phyloP scores from a whole-genome alignment of 179 eudicot species.

The Beta macrorhiza region DNA sequence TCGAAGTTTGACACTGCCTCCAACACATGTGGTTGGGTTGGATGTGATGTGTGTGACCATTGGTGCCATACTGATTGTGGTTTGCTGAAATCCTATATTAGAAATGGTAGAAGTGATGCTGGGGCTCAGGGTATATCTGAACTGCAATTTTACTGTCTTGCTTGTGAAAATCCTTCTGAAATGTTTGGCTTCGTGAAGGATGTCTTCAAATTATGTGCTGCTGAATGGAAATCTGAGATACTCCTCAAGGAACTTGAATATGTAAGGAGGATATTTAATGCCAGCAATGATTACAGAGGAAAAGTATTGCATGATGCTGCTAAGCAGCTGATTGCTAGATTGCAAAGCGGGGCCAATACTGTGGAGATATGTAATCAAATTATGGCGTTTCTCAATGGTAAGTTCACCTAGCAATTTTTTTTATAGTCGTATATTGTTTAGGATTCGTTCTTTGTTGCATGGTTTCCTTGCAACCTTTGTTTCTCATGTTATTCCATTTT shows the following conservation, averaged over 20 bases:
- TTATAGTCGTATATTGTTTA: neutral
- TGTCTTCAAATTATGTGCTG: constrained; percentile 76
- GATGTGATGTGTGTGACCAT: constrained; percentile 89
- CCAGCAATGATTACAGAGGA: constrained; percentile 78
- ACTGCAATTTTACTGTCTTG: constrained; percentile 94
- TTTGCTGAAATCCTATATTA: constrained; percentile 59
- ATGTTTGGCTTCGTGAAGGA: constrained; percentile 98
- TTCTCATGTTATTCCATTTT: neutral
- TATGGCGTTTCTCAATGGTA: constrained; percentile 66
- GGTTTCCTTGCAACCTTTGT: neutral
- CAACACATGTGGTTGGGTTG: constrained; percentile 99
- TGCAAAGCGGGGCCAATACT: constrained; percentile 57
- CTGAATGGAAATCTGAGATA: constrained; percentile 72
- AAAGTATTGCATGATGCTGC: constrained; percentile 64
- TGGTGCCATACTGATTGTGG: constrained; percentile 99
- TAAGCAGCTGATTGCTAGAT: constrained; percentile 53
- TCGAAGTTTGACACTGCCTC: constrained; percentile 90
- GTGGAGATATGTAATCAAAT: constrained; percentile 64
- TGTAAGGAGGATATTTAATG: constrained; percentile 70
- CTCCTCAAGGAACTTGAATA: constrained; percentile 81
- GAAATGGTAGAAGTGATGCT: constrained; percentile 69
- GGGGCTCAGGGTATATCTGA: constrained; percentile 59
- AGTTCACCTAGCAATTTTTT: constrained; percentile 15
- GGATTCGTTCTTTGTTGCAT: neutral
- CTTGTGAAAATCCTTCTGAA: constrained; percentile 92